These are phyloP conservation scores for Parmales sp. DNA, from an alignment of 108 stramenopile species.

Conservation along the genomic window DNA sequence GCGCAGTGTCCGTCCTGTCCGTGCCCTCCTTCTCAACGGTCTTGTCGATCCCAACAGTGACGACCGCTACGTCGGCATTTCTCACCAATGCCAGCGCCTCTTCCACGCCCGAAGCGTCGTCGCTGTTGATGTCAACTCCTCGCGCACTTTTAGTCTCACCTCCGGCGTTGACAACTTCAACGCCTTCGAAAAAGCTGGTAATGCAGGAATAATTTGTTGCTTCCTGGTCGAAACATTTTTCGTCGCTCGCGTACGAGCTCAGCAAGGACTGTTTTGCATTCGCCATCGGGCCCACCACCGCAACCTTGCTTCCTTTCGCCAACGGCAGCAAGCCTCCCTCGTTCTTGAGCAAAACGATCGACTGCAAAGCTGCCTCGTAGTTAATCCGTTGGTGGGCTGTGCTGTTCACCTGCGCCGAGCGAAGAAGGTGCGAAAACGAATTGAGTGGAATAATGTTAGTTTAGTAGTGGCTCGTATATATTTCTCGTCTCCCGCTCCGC, in stretches of 20 bases:
- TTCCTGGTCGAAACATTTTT: background rate
- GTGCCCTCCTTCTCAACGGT: constrained; percentile 35
- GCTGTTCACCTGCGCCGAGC: too few species aligned
- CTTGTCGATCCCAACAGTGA: constrained; percentile 34
- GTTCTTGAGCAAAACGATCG: background rate
- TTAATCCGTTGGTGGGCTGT: background rate
- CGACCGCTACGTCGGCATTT: constrained; percentile 23
- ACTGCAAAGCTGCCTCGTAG: background rate
- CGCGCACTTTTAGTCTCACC: background rate
- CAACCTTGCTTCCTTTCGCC: constrained; percentile 12
- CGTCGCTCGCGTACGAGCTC: constrained; percentile 34
- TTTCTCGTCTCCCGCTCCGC: too few species aligned
- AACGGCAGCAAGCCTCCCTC: background rate
- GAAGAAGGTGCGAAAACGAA: too few species aligned
- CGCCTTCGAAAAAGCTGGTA: constrained; percentile 17
- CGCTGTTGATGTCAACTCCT: background rate
- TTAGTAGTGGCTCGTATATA: too few species aligned
- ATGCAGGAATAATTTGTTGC: constrained; percentile 21
- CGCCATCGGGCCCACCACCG: constrained; percentile 39
- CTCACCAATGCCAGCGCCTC: constrained; percentile 12
- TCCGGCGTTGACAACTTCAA: background rate
- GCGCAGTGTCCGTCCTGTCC: constrained; percentile 31
- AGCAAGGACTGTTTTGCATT: constrained; percentile 22
- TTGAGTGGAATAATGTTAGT: too few species aligned
- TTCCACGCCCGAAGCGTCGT: background rate